Evolutionary conservation across 306 rosid species (phyloP).

Genomic region (Cucumis sativus): Cucumber_9930_V3 NC_026655.2:2293001-2293500

Average conservation of each 20-base stretch:
- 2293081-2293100: neutral
- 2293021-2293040: neutral
- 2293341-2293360: neutral
- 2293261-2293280: neutral
- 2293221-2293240: neutral
- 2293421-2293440: neutral
- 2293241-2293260: neutral
- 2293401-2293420: neutral
- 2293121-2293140: neutral
- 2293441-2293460: neutral
- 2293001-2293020: neutral
- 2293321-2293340: too few relatives aligned
- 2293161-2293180: neutral
- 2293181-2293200: neutral
- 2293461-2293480: neutral
- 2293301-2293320: too few relatives aligned
- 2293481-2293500: neutral
- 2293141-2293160: neutral
- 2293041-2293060: neutral
- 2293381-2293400: neutral
- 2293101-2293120: neutral
- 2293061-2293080: neutral
- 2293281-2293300: neutral
- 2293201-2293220: neutral
- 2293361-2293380: neutral